These are phyloP conservation scores for Candida neerlandica DNA, from an alignment of 1,139 yeast species.

Conservation along the genomic window DNA sequence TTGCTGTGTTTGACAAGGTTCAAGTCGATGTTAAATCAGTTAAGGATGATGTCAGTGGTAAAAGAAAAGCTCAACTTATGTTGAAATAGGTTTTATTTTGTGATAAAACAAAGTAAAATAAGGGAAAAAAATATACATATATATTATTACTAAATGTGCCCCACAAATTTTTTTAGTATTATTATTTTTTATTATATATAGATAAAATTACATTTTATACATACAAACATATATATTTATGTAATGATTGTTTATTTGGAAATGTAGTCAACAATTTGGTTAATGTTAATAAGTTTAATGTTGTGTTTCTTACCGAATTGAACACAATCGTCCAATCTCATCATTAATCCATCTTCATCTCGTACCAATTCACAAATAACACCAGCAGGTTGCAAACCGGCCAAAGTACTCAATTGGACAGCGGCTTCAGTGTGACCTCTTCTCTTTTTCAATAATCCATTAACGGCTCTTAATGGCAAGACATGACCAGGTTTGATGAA, in stretches of 20 bases:
- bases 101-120: too few species aligned
- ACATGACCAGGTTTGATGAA: constrained; percentile 93
- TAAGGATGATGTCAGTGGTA: constrained; percentile 86
- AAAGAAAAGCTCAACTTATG: constrained; percentile 84
- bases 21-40: constrained; percentile 79
- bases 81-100: constrained; percentile 40
- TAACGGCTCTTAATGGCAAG: constrained; percentile 87
- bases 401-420: constrained; percentile 78
- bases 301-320: constrained; percentile 63
- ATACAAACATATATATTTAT: neutral
- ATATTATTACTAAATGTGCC: neutral
- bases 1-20: constrained; percentile 85
- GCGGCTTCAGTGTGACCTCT: constrained; percentile 99
- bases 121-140: constrained; percentile 3
- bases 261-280: constrained; percentile 66
- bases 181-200: neutral
- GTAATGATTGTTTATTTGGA: constrained; percentile 6
- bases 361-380: constrained; percentile 93
- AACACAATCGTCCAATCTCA: constrained; percentile 86
- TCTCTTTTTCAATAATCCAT: constrained; percentile 79
- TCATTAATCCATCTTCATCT: constrained; percentile 94
- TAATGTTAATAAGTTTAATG: constrained; percentile 79
- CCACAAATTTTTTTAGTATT: neutral
- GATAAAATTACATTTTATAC: neutral
- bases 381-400: constrained; percentile 83